Conservation (phyloP, 768 basidiomycete genomes). For the Pleurotus tuoliensis region DNA sequence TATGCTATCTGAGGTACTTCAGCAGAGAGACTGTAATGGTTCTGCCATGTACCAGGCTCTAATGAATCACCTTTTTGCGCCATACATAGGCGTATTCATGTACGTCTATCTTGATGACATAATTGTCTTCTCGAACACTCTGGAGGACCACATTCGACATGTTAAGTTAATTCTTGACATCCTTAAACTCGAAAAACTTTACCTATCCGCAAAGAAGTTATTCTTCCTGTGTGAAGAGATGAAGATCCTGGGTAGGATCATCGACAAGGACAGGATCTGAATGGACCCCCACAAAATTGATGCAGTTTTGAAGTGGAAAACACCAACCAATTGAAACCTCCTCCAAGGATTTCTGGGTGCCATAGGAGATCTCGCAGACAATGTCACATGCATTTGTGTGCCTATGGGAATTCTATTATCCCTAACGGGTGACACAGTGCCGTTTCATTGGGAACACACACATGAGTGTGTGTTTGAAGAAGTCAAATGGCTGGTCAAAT, state of each 20-base stretch:
- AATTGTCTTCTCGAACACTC: too few relatives aligned
- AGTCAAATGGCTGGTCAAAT: conserved; percentile 17
- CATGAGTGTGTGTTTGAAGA: conserved; percentile 18
- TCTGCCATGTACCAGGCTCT: too few relatives aligned
- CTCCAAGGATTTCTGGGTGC: too few relatives aligned
- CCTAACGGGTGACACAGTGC: conserved; percentile 9
- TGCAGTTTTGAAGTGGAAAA: conserved; percentile 16
- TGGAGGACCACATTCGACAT: conserved; percentile 8
- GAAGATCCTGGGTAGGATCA: conserved; percentile 17
- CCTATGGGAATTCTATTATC: conserved; percentile 9
- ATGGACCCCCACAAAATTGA: conserved; percentile 34
- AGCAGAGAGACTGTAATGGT: too few relatives aligned
- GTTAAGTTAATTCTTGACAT: conserved; percentile 22
- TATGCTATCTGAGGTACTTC: too few relatives aligned
- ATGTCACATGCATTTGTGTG: too few relatives aligned
- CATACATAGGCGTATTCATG: too few relatives aligned
- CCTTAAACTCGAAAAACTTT: conserved; percentile 21
- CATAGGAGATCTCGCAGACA: too few relatives aligned
- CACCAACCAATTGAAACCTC: too few relatives aligned
- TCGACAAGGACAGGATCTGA: conserved; percentile 15
- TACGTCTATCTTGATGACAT: too few relatives aligned
- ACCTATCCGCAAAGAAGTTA: conserved; percentile 23
- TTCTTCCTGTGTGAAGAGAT: conserved; percentile 11
- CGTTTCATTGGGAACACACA: conserved; percentile 9
- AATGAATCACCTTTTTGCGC: too few relatives aligned